phyloP scores from a whole-genome alignment of 345 rosid species.

The Populus tremula region DNA sequence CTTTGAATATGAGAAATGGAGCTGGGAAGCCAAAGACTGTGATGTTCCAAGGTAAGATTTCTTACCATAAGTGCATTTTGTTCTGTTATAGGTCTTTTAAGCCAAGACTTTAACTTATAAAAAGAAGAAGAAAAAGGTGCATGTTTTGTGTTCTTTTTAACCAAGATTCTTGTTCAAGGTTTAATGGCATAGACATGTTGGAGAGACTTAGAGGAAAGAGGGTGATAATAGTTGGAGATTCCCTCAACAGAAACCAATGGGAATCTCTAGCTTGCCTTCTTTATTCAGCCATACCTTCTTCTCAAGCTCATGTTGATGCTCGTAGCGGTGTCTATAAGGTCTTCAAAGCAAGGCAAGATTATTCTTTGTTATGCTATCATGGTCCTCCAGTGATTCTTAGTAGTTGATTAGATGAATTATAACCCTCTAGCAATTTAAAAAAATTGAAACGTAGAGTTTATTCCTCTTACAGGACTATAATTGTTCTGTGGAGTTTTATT shows the following conservation, averaged over 20 bases:
- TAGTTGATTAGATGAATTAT: background rate
- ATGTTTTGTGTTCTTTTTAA: background rate
- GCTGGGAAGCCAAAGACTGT: conserved; percentile 48
- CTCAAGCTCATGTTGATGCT: conserved; percentile 22
- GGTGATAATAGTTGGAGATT: conserved; percentile 51
- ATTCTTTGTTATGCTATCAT: background rate
- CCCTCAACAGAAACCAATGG: conserved; percentile 56
- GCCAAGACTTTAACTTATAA: background rate
- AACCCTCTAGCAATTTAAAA: background rate
- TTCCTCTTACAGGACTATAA: conserved; percentile 37
- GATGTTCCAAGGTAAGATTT: conserved; percentile 38
- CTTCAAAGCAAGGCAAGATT: conserved; percentile 40
- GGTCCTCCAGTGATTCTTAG: background rate
- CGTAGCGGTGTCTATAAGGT: conserved; percentile 16
- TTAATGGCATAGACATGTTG: conserved; percentile 45
- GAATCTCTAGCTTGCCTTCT: conserved; percentile 60
- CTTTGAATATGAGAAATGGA: conserved; percentile 48
- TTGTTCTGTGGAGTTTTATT: conserved; percentile 45
- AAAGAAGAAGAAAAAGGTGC: too few relatives aligned
- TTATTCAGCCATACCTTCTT: conserved; percentile 39
- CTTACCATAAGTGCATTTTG: too few relatives aligned
- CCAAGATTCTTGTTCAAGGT: conserved; percentile 24
- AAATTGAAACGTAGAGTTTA: background rate
- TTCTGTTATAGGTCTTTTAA: too few relatives aligned
- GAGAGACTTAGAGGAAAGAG: conserved; percentile 51